Conservation (phyloP, 2,329 filamentous ascomycete species). For the Scorias spongiosa region DNA sequence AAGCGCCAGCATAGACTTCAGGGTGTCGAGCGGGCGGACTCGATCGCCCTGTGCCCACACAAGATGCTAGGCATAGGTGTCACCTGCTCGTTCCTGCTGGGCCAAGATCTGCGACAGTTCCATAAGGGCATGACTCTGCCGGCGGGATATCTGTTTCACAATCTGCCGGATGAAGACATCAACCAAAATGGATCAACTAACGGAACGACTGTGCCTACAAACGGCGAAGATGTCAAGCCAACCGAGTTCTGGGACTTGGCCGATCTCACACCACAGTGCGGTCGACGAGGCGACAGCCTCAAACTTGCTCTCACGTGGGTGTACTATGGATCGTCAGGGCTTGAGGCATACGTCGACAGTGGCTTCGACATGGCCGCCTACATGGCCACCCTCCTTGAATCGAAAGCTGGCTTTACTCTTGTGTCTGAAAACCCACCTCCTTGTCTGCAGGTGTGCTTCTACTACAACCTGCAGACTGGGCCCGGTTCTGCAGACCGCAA, state of each 20-base stretch:
- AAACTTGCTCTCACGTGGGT: slow-evolving; percentile 83
- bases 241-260: slow-evolving; percentile 73
- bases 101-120: slow-evolving; percentile 59
- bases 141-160: slow-evolving; percentile 55
- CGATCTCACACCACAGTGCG: slow-evolving; percentile 86
- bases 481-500: slow-evolving; percentile 30
- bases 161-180: slow-evolving; percentile 14
- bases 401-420: slow-evolving; percentile 48
- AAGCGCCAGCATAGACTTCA: slow-evolving; percentile 47
- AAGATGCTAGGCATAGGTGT: slow-evolving; percentile 92
- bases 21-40: slow-evolving; percentile 62
- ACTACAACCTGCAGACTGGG: slow-evolving; percentile 43
- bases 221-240: slow-evolving; percentile 12
- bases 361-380: slow-evolving; percentile 59
- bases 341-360: slow-evolving; percentile 45
- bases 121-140: slow-evolving; percentile 72
- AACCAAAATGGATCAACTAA: slow-evolving; percentile 7
- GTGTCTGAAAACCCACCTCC: slow-evolving; percentile 65
- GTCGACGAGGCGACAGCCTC: slow-evolving; percentile 66
- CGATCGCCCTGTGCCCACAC: slow-evolving; percentile 80
- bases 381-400: slow-evolving; percentile 45
- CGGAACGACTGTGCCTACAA: slow-evolving; percentile 15
- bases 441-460: slow-evolving; percentile 92
- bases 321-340: slow-evolving; percentile 69
- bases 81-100: slow-evolving; percentile 80